Conservation (phyloP, 176 grass and related monocot species). For the Carex scoparia region DNA sequence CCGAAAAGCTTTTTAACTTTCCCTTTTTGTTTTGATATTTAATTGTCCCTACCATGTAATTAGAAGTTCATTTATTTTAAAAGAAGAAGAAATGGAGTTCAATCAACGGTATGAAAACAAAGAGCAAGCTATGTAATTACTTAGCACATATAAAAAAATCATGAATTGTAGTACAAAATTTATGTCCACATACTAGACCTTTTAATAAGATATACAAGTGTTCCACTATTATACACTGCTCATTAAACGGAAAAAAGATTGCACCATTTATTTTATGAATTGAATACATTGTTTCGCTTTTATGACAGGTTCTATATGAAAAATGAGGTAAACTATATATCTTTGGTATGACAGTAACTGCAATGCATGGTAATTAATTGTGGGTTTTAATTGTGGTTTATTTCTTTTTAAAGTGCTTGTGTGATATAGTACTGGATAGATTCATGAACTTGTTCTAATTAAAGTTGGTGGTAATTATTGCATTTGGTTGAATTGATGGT, state of each 20-base stretch:
- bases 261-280: not conserved
- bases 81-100: not conserved
- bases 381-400: not conserved
- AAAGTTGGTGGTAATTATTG: slow-evolving; percentile 18
- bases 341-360: not conserved
- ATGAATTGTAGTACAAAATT: not conserved
- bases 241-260: not conserved
- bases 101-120: not conserved
- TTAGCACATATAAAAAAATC: not conserved
- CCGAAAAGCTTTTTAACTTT: not conserved
- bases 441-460: slow-evolving; percentile 5
- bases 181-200: not conserved
- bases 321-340: not conserved
- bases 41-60: not conserved
- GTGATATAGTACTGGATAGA: not conserved
- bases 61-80: not conserved
- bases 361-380: not conserved
- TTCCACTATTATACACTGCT: not conserved
- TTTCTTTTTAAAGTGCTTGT: not conserved
- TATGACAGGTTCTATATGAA: not conserved
- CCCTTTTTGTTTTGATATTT: not conserved
- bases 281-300: not conserved
- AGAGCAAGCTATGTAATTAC: not conserved
- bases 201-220: too few relatives aligned
- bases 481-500: slow-evolving; percentile 27